phyloP scores from a whole-genome alignment of 148 eudicot genomes.

The Cornus florida region DNA sequence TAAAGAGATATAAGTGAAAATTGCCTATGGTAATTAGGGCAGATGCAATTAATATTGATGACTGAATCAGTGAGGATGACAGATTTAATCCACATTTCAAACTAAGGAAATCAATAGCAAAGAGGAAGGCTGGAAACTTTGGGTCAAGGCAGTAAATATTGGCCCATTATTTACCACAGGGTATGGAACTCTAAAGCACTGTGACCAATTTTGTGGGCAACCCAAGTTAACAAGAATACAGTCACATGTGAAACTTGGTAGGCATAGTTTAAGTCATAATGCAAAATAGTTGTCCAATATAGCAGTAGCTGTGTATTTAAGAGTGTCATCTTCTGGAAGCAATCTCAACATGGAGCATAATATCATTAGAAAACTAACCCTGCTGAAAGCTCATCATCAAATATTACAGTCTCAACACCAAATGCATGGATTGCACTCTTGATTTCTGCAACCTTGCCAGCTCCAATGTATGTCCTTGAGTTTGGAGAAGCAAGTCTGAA shows the following conservation, averaged over 20 bases:
- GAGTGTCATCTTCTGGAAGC: neutral
- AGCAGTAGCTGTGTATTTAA: neutral
- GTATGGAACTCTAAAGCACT: no score
- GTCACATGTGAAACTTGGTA: neutral
- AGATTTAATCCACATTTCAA: slow-evolving; percentile 5
- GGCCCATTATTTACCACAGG: no score
- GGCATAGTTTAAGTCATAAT: neutral
- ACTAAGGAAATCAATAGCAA: neutral
- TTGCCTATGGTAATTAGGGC: neutral
- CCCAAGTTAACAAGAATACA: no score
- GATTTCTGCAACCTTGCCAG: slow-evolving; percentile 94
- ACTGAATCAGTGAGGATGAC: neutral
- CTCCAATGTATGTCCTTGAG: slow-evolving; percentile 86
- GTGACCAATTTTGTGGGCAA: no score
- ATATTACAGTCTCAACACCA: slow-evolving; percentile 90
- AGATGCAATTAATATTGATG: neutral
- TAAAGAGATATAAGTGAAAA: neutral
- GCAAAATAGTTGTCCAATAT: neutral
- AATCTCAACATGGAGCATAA: slow-evolving; percentile 4
- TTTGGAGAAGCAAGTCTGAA: slow-evolving; percentile 73
- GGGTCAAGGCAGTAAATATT: neutral
- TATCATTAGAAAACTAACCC: slow-evolving; percentile 53
- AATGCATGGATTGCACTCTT: slow-evolving; percentile 82
- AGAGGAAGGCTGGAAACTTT: neutral
- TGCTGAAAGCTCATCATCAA: slow-evolving; percentile 95